Evolutionary conservation across 441 rosid genomes (phyloP), one percentile per base, ranked within the genome.

Genomic region (Gossypium davidsonii): DNA sequence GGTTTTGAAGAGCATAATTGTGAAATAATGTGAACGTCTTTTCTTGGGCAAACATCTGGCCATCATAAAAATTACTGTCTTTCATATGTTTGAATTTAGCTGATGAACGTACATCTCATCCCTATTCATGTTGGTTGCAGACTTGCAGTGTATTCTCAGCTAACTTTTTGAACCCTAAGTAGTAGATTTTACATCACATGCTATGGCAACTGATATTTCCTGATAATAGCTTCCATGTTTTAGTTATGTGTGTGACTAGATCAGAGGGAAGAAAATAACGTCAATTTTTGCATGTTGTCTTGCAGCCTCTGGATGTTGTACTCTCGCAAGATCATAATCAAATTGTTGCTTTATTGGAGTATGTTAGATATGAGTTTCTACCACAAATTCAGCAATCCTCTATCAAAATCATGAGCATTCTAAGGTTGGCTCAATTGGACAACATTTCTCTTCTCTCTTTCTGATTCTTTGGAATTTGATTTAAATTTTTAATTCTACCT

Each of bases 251-350:
- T 26, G 23, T 62, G 46, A 39, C 25, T 46, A 46, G 49, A 31
- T 51, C 49, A 39, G 17, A 39, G 14, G 28, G 34, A 61, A 60
- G 51, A 58, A 39, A 14, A 15, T 31, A 28, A 23, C 59, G 55
- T 53, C 17, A 70, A 10, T 6, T 51, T 65, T 77, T 72, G 78
- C 71, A 57, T 28, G 48, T 77, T 72, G 60, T 74, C 74, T 67
- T 84, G 87, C 88, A 95, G 99, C 97, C 97, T 72, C 76, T 95
- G 89, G 98, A 95, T 82, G 81, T 91, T 76, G 90, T 95, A 79
- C 97, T 95, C 70, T 90, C 93, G 55, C 99, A 95, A 82, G 98
- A 93, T 85, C 95, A 88, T 85, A 86, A 87, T 80, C 99, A 90
- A 84, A 85, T 90, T 79, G 85, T 90, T 68, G 85, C 88, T 26